Evolutionary conservation across 306 rosid species (phyloP).

Genomic region (Luffa aegyptiaca): DNA sequence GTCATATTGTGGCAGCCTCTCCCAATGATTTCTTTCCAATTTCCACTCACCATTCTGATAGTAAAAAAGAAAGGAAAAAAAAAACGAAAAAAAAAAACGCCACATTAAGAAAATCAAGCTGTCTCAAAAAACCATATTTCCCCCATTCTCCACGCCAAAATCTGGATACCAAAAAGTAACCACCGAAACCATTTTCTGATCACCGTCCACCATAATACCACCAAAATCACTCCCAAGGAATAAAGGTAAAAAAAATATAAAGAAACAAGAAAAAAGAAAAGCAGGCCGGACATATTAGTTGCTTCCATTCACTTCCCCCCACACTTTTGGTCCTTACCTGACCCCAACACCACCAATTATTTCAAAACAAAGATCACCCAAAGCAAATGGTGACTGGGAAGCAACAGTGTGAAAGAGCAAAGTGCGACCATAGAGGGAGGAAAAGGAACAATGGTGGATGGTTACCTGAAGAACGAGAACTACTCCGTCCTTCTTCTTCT

Average conservation of each 20-base stretch:
- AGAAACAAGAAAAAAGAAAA: no score
- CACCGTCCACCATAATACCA: neutral
- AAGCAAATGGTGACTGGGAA: neutral
- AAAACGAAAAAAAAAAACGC: no score
- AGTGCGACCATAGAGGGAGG: neutral
- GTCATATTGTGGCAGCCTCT: no score
- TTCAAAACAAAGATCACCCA: neutral
- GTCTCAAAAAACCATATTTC: no score
- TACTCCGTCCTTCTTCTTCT: neutral
- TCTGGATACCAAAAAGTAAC: neutral
- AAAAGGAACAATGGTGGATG: neutral
- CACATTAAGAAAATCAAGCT: no score
- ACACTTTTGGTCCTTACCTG: neutral
- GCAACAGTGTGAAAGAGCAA: neutral
- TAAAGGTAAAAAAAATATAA: no score
- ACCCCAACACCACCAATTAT: neutral
- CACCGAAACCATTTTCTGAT: neutral
- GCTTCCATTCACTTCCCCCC: neutral
- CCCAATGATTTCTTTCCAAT: no score
- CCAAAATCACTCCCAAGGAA: neutral
- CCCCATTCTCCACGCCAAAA: neutral
- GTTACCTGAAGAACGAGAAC: neutral
- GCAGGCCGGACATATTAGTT: no score
- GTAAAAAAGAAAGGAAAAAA: no score
- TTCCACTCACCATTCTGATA: no score